A percentile compares a stretch with the other conserved stretches of the same genome.
These are phyloP conservation scores for Urtica urens DNA, from an alignment of 306 rosid genomes.

Conservation along the genomic window DNA sequence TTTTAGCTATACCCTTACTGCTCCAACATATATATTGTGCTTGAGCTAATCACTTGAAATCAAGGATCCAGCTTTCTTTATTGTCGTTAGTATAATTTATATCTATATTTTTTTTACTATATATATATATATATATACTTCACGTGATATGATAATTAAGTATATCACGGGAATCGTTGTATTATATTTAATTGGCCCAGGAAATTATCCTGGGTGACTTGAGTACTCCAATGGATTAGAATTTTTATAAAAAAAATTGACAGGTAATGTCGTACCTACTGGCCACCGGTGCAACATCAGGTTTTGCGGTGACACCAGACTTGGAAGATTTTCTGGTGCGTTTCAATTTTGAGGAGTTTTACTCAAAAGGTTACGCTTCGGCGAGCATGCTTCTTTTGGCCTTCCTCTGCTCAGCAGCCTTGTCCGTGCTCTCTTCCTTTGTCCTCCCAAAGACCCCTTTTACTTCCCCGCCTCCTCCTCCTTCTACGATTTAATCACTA, in stretches of 20 bases:
- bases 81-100: too few species aligned
- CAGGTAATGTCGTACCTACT: slow-evolving; percentile 44
- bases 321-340: not conserved
- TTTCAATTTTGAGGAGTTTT: slow-evolving; percentile 8
- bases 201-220: not conserved
- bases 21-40: too few species aligned
- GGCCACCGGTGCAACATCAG: slow-evolving; percentile 49
- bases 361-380: slow-evolving; percentile 30
- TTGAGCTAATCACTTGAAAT: too few species aligned
- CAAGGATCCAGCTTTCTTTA: too few species aligned
- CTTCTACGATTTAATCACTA: not conserved
- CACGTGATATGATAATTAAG: too few species aligned
- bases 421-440: slow-evolving; percentile 39
- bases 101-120: too few species aligned
- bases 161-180: too few species aligned
- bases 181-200: too few species aligned
- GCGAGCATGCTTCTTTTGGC: slow-evolving; percentile 32
- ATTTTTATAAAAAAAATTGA: not conserved
- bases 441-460: slow-evolving; percentile 19
- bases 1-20: too few species aligned
- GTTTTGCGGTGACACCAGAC: slow-evolving; percentile 39
- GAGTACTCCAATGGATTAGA: not conserved
- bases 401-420: slow-evolving; percentile 25
- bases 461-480: not conserved
- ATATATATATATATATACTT: too few species aligned